A percentile compares a stretch with the other conserved stretches of the same genome.
Conservation (phyloP, 306 rosid species). For the Fagus sylvatica region DNA sequence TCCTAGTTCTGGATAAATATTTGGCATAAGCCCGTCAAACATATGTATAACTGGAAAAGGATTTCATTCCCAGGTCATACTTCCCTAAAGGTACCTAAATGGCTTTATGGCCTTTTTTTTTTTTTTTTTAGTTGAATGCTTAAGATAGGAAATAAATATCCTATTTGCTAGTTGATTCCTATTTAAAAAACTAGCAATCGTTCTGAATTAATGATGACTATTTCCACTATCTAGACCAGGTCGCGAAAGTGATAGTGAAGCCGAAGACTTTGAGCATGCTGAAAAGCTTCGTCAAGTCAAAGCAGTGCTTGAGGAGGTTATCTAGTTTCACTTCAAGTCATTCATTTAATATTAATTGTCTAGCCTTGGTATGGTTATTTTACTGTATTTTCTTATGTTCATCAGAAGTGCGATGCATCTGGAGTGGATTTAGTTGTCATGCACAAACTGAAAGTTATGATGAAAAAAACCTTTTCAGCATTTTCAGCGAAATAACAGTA, state of each 20-base stretch:
- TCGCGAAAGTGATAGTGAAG: constrained; percentile 87
- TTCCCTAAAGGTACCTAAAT: not conserved
- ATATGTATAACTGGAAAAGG: not conserved
- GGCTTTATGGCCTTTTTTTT: not conserved
- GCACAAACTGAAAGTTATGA: not conserved
- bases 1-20: not conserved
- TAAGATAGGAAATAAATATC: constrained; percentile 11
- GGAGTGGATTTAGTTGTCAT: constrained; percentile 12
- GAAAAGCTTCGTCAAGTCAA: constrained; percentile 99
- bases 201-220: constrained; percentile 22
- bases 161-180: constrained; percentile 14
- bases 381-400: constrained; percentile 21
- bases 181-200: constrained; percentile 8
- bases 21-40: not conserved
- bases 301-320: constrained; percentile 99
- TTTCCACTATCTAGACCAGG: constrained; percentile 62
- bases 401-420: not conserved
- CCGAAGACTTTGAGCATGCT: constrained; percentile 95
- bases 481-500: not conserved
- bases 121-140: not conserved
- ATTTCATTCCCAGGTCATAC: not conserved
- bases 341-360: not conserved
- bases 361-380: not conserved
- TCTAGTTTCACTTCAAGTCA: constrained; percentile 10
- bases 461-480: not conserved